Evolutionary conservation across 768 basidiomycete species (phyloP), one percentile per base, ranked within the genome.

Genomic region (Leccinellum rugosiceps): DNA sequence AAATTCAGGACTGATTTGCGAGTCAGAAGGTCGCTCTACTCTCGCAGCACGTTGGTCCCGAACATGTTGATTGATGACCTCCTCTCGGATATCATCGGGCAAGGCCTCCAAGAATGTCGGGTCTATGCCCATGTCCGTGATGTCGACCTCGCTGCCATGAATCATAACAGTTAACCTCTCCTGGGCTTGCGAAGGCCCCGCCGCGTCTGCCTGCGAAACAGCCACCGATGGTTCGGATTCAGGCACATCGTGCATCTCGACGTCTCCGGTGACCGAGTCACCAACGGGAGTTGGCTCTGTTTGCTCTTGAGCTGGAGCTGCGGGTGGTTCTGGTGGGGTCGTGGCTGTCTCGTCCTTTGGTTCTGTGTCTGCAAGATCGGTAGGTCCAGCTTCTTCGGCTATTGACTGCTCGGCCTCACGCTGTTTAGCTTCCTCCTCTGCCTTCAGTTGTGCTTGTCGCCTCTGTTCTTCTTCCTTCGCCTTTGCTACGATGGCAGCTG

Each of bases 51-150:
- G 86, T 58, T 88, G 92, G 64, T 98, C 97, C 9, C 94, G 87
- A 63, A 98, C 86, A 68, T 99, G 96, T 68, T 99, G 97, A 65
- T 95, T 94, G 53, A 99, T 80, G 34, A 99, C 94, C 68, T 99
- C 97, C 69, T 97, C 96, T 51, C 97, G 85, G 89, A 99, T 98
- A 63, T 98, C 96, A 68, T 99, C 97, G 0, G 97, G 97, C 9
- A 99, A 76, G 25, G 97, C 97, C 74, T 98, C 94, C 56, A 99
- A 77, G 82, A 99, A 99, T 6, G 93, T 94, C 2, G 95, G 93
- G 70, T 99, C 97, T 67, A 99, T 98, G 5, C 97, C 97, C 35
- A 94, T 96, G 65, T 98, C 94, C 3, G 97, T 99, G 69, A 99
- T 99, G 68, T 99, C 97, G 26, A 98, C 92, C 7, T 87, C 80